Base-by-base conservation (phyloP, 202 grass and related monocot species). In the Alloteropsis angusta region DNA sequence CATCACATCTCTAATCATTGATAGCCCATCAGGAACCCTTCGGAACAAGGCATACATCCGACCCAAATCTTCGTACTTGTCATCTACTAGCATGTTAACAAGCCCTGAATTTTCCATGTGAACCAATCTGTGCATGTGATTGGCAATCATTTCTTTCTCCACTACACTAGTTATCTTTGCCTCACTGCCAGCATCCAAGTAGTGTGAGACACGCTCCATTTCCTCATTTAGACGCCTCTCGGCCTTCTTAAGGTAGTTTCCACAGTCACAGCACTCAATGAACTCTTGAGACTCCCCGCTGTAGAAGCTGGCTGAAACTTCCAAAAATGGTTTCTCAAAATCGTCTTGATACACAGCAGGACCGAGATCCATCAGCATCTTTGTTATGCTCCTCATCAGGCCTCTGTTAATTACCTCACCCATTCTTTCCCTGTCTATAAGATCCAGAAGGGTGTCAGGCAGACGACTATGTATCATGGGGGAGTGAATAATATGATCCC, bases 101-200 rank as follows among this genome's bases (percentile, higher is more conserved):
- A 97, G 91, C 23, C 94, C 94, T 6, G 91, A 97, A 61, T 97
- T 97, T 67, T 97, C 94, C 94, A 97, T 93, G 85, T 97, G 88
- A 52, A 97, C 86, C 76, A 97, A 90, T 84, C 87, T 92, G 66
- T 94, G 89, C 91, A 92, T 94, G 83, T 97, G 94, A 83, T 94
- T 94, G 50, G 89, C 89, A 67, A 97, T 97, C 87, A 97, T 97
- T 81, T 97, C 94, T 86, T 87, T 90, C 78, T 97, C 94, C 59
- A 97, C 91, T 38, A 92, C 89, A 38, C 89, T 94, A 46, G 94
- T 97, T 85, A 97, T 92, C 83, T 97, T 97, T 37, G 85, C 68
- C 81, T 94, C 94, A 77, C 87, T 94, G 67, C 77, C 90, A 70
- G 85, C 80, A 81, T 97, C 94, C 67, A 97, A 75, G 56, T 97